These are phyloP conservation scores for Stereum hirsutum DNA, from an alignment of 1,284 basidiomycete genomes.

Conservation along the genomic window DNA sequence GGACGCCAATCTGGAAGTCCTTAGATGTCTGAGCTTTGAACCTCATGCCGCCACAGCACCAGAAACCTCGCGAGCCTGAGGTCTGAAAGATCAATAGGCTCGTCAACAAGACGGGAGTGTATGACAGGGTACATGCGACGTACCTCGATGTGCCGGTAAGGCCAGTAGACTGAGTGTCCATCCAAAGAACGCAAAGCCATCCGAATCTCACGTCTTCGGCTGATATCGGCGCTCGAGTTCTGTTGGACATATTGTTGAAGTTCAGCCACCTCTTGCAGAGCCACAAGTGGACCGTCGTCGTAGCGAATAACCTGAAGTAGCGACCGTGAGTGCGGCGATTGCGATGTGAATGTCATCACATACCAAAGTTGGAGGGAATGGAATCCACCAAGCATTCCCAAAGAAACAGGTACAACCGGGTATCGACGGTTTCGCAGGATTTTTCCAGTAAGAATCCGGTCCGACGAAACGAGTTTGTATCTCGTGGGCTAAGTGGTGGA, in stretches of 20 bases:
- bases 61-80: constrained; percentile 30
- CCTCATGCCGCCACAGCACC: constrained; percentile 32
- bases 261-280: constrained; percentile 40
- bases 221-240: constrained; percentile 47
- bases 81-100: constrained; percentile 24
- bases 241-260: constrained; percentile 57
- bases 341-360: constrained; percentile 12
- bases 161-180: constrained; percentile 55
- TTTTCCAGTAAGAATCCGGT: constrained; percentile 62
- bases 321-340: constrained; percentile 1
- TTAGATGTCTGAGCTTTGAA: constrained; percentile 40
- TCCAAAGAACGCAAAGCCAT: constrained; percentile 64
- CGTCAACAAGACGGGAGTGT: constrained; percentile 7
- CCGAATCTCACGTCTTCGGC: constrained; percentile 50
- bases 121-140: constrained; percentile 16
- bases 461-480: constrained; percentile 52
- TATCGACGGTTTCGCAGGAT: constrained; percentile 21
- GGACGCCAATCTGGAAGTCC: constrained; percentile 39
- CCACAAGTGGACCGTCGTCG: constrained; percentile 49
- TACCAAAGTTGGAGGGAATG: constrained; percentile 69
- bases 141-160: constrained; percentile 52
- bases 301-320: constrained; percentile 54
- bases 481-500: constrained; percentile 34
- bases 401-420: constrained; percentile 43
- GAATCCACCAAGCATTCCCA: constrained; percentile 71